A percentile compares a stretch with the other conserved stretches of the same genome.
Evolutionary conservation across 2,329 filamentous ascomycete species (phyloP).

Genomic region (Annulohypoxylon truncatum): DNA sequence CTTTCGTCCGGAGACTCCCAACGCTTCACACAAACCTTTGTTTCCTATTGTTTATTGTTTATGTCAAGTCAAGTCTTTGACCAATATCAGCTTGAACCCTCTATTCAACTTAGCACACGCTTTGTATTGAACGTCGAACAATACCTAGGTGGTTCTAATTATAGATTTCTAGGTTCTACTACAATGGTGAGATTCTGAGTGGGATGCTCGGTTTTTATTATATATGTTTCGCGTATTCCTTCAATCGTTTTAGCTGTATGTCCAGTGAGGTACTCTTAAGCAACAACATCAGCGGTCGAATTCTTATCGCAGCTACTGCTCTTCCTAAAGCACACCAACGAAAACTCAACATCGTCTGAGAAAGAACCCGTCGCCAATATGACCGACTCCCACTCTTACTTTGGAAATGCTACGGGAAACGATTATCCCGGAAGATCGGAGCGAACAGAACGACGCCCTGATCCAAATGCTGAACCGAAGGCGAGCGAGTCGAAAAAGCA

Average conservation of each 20-base stretch:
- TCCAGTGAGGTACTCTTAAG: conserved; percentile 1
- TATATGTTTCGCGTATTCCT: neutral
- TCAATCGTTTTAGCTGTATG: conserved; percentile 13
- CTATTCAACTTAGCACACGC: conserved; percentile 14
- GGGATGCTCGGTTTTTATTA: neutral
- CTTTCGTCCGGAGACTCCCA: conserved; percentile 4
- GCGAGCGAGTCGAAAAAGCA: conserved; percentile 40
- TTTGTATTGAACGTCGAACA: conserved; percentile 20
- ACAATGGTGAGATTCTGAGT: conserved; percentile 36
- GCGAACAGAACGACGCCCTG: conserved; percentile 34
- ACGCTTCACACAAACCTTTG: conserved; percentile 13
- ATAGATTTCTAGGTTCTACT: conserved; percentile 3
- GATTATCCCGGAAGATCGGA: conserved; percentile 34
- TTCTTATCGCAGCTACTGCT: neutral
- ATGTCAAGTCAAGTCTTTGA: conserved; percentile 19
- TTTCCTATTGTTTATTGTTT: conserved; percentile 8
- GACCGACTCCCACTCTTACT: conserved; percentile 19
- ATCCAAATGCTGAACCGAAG: conserved; percentile 36
- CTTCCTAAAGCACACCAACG: conserved; percentile 5
- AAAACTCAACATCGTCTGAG: neutral
- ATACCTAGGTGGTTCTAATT: conserved; percentile 11
- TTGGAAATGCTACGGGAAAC: conserved; percentile 29
- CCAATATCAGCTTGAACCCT: conserved; percentile 5
- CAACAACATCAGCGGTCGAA: neutral
- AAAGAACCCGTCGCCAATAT: conserved; percentile 3